A percentile compares a stretch with the other conserved stretches of the same genome.
Conservation (phyloP, 2,329 filamentous ascomycete species). For the Calycina herbarum region DNA sequence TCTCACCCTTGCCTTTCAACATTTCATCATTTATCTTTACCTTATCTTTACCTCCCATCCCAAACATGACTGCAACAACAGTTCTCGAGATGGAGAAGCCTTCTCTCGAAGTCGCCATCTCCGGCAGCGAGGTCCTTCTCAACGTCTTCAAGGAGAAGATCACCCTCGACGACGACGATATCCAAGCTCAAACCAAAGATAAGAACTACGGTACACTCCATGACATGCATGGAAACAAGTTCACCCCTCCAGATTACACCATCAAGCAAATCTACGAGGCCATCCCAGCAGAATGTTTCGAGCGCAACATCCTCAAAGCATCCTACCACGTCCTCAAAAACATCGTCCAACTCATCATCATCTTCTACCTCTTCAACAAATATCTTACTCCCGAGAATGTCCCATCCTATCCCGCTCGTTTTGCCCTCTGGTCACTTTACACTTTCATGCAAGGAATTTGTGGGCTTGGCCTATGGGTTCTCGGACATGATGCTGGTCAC, state of each 20-base stretch:
- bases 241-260: slow-evolving; percentile 90
- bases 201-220: slow-evolving; percentile 65
- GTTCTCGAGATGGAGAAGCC: not conserved
- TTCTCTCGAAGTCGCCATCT: slow-evolving; percentile 40
- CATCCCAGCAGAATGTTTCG: slow-evolving; percentile 95
- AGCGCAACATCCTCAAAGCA: slow-evolving; percentile 76
- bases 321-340: slow-evolving; percentile 85
- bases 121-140: slow-evolving; percentile 60
- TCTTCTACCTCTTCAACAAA: slow-evolving; percentile 86
- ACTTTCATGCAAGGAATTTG: slow-evolving; percentile 85
- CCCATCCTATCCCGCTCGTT: slow-evolving; percentile 66
- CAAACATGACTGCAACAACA: not conserved
- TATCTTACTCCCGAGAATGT: slow-evolving; percentile 84
- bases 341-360: slow-evolving; percentile 66
- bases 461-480: slow-evolving; percentile 90
- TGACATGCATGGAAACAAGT: slow-evolving; percentile 94
- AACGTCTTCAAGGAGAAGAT: slow-evolving; percentile 57
- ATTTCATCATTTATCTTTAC: not conserved
- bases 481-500: slow-evolving; percentile 97
- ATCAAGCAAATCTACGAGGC: slow-evolving; percentile 97
- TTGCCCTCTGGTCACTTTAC: slow-evolving; percentile 62
- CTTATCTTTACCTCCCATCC: not conserved
- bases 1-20: not conserved
- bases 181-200: slow-evolving; percentile 58
- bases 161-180: slow-evolving; percentile 84